phyloP scores from a whole-genome alignment of 768 basidiomycete species.

The Rhizopogon sp. region DNA sequence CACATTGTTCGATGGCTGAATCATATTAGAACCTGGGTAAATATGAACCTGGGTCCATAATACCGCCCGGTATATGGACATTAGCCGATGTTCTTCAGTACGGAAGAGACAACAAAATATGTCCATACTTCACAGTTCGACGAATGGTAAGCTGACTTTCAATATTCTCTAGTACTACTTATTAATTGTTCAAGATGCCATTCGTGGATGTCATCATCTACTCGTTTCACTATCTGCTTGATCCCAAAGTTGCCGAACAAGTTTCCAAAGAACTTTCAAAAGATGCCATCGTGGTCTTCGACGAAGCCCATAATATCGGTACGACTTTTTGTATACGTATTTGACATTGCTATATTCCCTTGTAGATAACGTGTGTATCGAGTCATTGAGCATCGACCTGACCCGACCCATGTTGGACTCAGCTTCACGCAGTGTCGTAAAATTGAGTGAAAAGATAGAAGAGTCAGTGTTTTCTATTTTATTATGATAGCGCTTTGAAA shows the following conservation, averaged over 20 bases:
- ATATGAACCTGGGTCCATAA: constrained; percentile 72
- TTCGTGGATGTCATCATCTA: constrained; percentile 97
- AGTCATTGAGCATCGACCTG: constrained; percentile 94
- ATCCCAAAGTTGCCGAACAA: constrained; percentile 98
- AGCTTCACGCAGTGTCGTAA: constrained; percentile 81
- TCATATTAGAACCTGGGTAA: constrained; percentile 69
- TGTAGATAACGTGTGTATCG: constrained; percentile 96
- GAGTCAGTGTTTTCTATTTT: constrained; percentile 52
- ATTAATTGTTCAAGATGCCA: constrained; percentile 62
- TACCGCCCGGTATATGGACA: constrained; percentile 89
- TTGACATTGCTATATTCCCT: constrained; percentile 2
- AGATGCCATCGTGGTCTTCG: constrained; percentile 98
- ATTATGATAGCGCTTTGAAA: not conserved
- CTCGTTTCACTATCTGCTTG: constrained; percentile 97
- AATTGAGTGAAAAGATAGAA: constrained; percentile 87
- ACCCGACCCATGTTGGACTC: constrained; percentile 98
- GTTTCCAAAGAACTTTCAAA: constrained; percentile 98
- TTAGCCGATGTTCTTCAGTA: constrained; percentile 89
- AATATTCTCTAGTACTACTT: not conserved
- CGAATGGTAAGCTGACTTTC: constrained; percentile 68
- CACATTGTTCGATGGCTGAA: constrained; percentile 1
- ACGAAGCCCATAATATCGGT: constrained; percentile 99
- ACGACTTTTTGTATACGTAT: not conserved
- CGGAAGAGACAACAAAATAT: constrained; percentile 79
- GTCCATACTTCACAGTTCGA: constrained; percentile 95